Percentiles rank a stretch among this genome's conserved stretches.
Evolutionary conservation across 345 rosid genomes (phyloP).

Genomic region (Rhizophora apiculata): DNA sequence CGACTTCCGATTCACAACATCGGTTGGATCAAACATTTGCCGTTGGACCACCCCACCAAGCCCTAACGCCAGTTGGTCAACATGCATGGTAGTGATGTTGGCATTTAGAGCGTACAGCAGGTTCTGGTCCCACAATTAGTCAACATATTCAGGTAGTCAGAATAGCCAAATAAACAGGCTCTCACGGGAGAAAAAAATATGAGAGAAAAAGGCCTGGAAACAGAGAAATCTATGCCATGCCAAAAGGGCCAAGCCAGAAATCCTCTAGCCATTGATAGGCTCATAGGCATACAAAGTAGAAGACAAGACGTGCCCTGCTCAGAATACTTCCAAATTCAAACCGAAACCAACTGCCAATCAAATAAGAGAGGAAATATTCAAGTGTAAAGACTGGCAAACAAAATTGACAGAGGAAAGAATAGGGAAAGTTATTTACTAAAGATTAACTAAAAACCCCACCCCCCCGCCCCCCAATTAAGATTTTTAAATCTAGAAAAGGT

Average conservation of each 20-base stretch:
- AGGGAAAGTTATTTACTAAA: too few relatives aligned
- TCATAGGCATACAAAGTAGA: too few relatives aligned
- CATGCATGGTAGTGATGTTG: constrained; percentile 20
- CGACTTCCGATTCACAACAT: too few relatives aligned
- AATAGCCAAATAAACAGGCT: constrained; percentile 5
- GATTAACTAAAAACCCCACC: background rate
- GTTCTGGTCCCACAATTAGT: constrained; percentile 1
- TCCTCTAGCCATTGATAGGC: too few relatives aligned
- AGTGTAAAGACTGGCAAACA: too few relatives aligned
- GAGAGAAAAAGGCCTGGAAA: background rate
- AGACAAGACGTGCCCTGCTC: too few relatives aligned
- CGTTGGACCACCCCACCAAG: constrained; percentile 17
- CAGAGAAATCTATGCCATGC: background rate
- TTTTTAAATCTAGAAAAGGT: constrained; percentile 13
- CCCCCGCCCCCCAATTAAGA: background rate
- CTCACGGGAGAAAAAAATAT: background rate
- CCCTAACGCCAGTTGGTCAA: constrained; percentile 20
- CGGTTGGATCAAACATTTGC: constrained; percentile 13
- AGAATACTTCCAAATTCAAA: constrained; percentile 16
- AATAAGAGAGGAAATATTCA: background rate
- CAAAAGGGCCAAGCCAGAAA: too few relatives aligned
- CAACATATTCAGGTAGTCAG: constrained; percentile 9
- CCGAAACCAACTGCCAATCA: constrained; percentile 41
- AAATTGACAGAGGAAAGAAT: too few relatives aligned
- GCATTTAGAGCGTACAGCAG: background rate